Evolutionary conservation across 2,329 filamentous ascomycete species (phyloP), one percentile per base, ranked within the genome.

Genomic region (Paecilomyces formosus): DNA sequence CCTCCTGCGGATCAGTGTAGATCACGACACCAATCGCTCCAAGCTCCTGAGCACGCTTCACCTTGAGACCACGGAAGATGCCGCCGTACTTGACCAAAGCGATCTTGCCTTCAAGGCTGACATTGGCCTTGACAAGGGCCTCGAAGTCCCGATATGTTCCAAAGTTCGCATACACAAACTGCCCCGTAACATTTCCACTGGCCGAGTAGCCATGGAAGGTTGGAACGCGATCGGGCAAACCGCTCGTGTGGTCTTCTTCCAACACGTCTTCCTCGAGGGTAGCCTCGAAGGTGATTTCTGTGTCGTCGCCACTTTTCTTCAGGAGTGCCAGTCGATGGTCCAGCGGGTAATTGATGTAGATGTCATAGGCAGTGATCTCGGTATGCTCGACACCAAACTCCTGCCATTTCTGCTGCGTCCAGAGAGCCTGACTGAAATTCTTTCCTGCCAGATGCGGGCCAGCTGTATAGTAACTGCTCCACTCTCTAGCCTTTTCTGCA

Each of bases 161-260:
- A 68, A 94, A 96, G 74, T 97, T 97, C 71, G 90, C 91, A 68
- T 88, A 97, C 31, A 96, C 89, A 64, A 90, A 94, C 13, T 85
- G 84, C 2, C 85, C 91, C 0, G 93, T 97, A 54, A 95, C 93
- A 72, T 97, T 96, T 28, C 93, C 93, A 60, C 82, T 92, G 3
- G 92, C 92, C 3, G 91, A 96, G 74, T 97, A 97, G 56, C 93
- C 94, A 70, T 97, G 93, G 78, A 97, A 97, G 0, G 88, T 93
- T 1, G 93, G 92, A 24, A 97, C 82, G 30, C 90, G 81, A 66
- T 92, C 83, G 9, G 82, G 75, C 53, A 91, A 78, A 22, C 85
- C 82, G 18, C 86, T 91, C 0, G 92, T 95, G 2, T 86, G 83
- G 71, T 99, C 94, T 56, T 96, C 87, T 0, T 90, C 82, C 4